Base-by-base conservation (phyloP, 805 yeast genomes). In the Pichia rugopelliculosa region DNA sequence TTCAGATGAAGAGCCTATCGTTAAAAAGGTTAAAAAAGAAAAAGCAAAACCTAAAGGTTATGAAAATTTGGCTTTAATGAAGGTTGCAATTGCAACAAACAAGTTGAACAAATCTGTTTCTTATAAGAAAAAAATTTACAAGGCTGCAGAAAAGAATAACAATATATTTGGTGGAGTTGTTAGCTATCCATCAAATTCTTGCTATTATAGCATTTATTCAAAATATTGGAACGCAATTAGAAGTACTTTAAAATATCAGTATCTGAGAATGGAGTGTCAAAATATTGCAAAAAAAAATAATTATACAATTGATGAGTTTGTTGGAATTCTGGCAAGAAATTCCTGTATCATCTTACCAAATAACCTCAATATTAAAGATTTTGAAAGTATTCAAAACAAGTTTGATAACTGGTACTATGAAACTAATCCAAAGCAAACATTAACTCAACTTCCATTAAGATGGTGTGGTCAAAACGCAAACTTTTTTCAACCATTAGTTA, bases 401-500 rank as follows among this genome's bases (percentile, higher is more conserved):
- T 13, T 22, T 15, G 30, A 26, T 13, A 34, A 40, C 6, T 51
- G 56, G 56, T 21, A 26, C 4, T 52, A 52, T 23, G 11, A 12
- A 4, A 18, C 21, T 6, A 50, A 50, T 21, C 27, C 40, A 6
- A 21, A 36, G 10, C 52, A 48, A 38, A 2, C 15, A 7, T 8
- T 40, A 6, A 20, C 43, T 13, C 45, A 10, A 21, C 34, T 52
- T 5, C 53, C 54, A 8, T 23, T 34, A 27, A 41, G 53, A 38
- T 36, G 45, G 42, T 12, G 36, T 24, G 46, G 44, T 6, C 34
- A 48, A 9, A 18, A 27, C 4, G 51, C 25, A 9, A 42, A 54
- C 20, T 51, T 45, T 44, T 53, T 42, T 39, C 49, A 55, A 22
- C 52, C 52, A 2, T 36, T 54, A 17, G 64, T 61, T 4, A 56